Conservation (phyloP, 2,329 filamentous ascomycete species). For the Colletotrichum tofieldiae region DNA sequence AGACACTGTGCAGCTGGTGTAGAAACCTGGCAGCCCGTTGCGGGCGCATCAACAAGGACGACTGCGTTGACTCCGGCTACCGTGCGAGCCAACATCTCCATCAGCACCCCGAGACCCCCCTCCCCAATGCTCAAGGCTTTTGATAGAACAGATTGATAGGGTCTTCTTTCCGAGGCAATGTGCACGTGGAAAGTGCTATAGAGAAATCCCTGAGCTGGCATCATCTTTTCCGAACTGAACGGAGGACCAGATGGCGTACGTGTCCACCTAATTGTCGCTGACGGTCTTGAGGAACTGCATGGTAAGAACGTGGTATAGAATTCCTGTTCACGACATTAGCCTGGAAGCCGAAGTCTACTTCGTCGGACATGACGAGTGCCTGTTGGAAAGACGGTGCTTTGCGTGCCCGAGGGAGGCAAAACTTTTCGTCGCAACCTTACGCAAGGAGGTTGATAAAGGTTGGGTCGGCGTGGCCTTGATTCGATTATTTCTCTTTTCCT, state of each 20-base stretch:
- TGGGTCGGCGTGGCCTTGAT: no score
- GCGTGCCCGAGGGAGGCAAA: neutral
- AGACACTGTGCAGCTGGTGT: neutral
- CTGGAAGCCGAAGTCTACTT: slow-evolving; percentile 23
- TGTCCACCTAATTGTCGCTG: slow-evolving; percentile 20
- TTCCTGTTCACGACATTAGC: slow-evolving; percentile 9
- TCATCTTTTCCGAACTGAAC: slow-evolving; percentile 4
- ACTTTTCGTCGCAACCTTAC: neutral
- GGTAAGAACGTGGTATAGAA: slow-evolving; percentile 1
- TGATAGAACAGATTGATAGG: neutral
- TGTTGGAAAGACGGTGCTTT: neutral
- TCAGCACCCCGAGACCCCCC: neutral
- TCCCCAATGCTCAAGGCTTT: slow-evolving; percentile 1
- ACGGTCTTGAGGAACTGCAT: slow-evolving; percentile 4
- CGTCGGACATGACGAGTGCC: neutral
- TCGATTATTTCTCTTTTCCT: no score
- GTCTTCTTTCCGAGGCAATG: neutral
- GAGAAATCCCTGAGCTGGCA: neutral
- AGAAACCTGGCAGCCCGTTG: rapidly evolving
- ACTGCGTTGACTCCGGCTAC: slow-evolving; percentile 10
- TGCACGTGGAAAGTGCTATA: neutral
- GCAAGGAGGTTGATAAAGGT: no score
- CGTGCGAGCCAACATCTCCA: neutral
- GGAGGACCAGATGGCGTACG: neutral
- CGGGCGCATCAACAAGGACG: neutral